These are phyloP conservation scores for Eucalyptus marginata DNA, from an alignment of 345 rosid genomes.

Conservation along the genomic window DNA sequence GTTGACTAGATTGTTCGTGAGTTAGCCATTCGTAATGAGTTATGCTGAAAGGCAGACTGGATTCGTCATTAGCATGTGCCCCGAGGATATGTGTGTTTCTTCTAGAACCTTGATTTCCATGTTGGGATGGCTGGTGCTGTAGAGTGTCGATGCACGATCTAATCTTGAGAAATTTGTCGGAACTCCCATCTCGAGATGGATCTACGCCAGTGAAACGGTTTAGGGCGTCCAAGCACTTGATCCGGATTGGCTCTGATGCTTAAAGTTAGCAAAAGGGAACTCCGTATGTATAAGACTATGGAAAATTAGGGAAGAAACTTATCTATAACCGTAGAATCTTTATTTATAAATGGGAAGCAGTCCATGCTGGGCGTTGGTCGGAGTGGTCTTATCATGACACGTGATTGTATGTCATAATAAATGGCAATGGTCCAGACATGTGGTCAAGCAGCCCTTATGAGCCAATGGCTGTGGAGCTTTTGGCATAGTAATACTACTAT, in stretches of 20 bases:
- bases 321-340: background rate
- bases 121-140: background rate
- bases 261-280: background rate
- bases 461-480: background rate
- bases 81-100: background rate
- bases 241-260: background rate
- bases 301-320: background rate
- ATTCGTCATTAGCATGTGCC: background rate
- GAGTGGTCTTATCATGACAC: background rate
- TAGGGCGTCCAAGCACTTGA: background rate
- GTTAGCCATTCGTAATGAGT: background rate
- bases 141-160: background rate
- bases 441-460: background rate
- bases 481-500: background rate
- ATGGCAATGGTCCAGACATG: background rate
- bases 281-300: background rate
- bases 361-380: background rate
- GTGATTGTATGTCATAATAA: background rate
- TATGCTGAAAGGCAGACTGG: background rate
- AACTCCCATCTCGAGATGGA: background rate
- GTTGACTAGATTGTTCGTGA: background rate
- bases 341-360: background rate
- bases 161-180: background rate
- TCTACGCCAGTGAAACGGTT: background rate
- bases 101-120: background rate